Base-by-base conservation (phyloP, 1,139 yeast genomes). In the Taiozyma sp. region DNA sequence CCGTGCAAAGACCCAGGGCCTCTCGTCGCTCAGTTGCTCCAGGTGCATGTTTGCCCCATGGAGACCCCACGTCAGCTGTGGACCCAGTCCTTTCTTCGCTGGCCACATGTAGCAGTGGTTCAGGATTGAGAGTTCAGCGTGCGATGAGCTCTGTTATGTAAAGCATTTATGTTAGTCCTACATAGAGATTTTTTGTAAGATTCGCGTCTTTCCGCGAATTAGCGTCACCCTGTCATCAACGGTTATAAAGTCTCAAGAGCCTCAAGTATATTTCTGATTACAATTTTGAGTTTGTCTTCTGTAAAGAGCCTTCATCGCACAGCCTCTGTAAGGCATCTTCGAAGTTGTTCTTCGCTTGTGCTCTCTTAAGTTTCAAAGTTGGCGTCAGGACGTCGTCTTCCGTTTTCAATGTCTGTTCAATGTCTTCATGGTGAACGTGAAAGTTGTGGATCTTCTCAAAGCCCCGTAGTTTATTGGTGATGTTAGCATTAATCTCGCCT, bases 321-420 rank as follows among this genome's bases (percentile, higher is more conserved):
- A 83, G 68, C 19, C 56, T 61, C 3, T 72, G 73, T 54, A 82
- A 68, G 13, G 66, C 69, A 2, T 65, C 61, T 47, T 67, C 65
- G 62, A 78, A 83, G 56, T 67, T 68, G 58, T 72, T 74, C 42
- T 71, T 61, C 7, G 80, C 80, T 44, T 72, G 61, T 10, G 75
- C 76, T 62, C 83, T 69, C 62, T 73, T 76, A 55, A 79, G 68
- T 63, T 79, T 79, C 64, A 77, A 65, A 3, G 83, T 79, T 42
- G 83, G 82, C 3, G 83, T 78, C 35, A 79, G 66, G 9, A 76
- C 75, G 43, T 76, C 75, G 46, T 72, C 69, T 44, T 73, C 77
- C 32, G 76, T 67, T 37, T 74, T 75, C 60, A 79, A 71, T 3
- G 83, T 81, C 48, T 77, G 81, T 48, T 77, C 67, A 49, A 29